Evolutionary conservation across 768 basidiomycete genomes (phyloP).

Genomic region (Termitomyces sp.): DNA sequence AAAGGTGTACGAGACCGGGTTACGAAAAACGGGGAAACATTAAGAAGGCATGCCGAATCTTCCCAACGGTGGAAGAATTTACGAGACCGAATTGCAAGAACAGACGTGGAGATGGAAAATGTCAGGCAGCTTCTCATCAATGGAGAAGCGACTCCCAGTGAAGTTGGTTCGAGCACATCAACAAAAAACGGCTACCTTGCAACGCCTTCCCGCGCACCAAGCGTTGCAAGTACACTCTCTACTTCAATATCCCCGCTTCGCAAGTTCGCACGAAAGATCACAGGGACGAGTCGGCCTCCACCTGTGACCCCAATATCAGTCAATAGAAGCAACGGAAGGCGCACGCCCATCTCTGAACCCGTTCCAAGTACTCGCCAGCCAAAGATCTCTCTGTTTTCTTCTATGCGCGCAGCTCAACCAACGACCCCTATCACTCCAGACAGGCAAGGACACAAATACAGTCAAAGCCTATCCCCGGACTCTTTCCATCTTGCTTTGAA

Average conservation of each 20-base stretch:
- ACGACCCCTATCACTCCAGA: slow-evolving; percentile 51
- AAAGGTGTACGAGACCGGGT: slow-evolving; percentile 91
- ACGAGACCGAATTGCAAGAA: slow-evolving; percentile 73
- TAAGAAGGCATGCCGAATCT: slow-evolving; percentile 87
- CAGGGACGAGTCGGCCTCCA: slow-evolving; percentile 38
- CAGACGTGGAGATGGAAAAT: slow-evolving; percentile 79
- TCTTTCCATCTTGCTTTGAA: slow-evolving; percentile 50
- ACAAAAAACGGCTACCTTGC: slow-evolving; percentile 59
- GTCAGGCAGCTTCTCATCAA: slow-evolving; percentile 56
- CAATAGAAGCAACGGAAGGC: slow-evolving; percentile 36
- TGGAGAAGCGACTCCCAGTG: slow-evolving; percentile 53
- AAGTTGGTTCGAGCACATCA: slow-evolving; percentile 64
- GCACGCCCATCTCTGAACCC: slow-evolving; percentile 55
- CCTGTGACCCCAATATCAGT: slow-evolving; percentile 45
- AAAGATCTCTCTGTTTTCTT: slow-evolving; percentile 58
- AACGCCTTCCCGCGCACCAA: slow-evolving; percentile 52
- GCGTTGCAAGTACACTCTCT: slow-evolving; percentile 55
- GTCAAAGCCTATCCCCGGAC: slow-evolving; percentile 69
- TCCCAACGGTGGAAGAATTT: slow-evolving; percentile 82
- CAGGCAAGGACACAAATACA: slow-evolving; percentile 62
- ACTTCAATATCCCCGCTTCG: slow-evolving; percentile 79
- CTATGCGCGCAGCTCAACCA: slow-evolving; percentile 41
- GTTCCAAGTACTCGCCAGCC: slow-evolving; percentile 46
- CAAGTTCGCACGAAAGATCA: slow-evolving; percentile 71
- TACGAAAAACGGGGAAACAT: slow-evolving; percentile 94